Base-by-base conservation (phyloP, 1,284 basidiomycete species). In the Moesziomyces sp. region DNA sequence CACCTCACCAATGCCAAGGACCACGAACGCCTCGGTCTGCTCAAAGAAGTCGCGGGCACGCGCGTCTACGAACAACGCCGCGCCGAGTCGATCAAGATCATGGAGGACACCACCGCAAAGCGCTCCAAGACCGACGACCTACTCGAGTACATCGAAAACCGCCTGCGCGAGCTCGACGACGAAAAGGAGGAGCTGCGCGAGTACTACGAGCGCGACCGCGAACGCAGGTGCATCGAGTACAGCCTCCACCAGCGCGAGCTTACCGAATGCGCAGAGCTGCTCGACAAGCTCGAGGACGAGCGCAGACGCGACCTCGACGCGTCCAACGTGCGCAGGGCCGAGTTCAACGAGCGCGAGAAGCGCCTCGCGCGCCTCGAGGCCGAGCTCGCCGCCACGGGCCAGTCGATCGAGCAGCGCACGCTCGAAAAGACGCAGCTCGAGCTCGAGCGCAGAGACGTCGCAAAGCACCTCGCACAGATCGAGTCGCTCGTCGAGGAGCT, bases 31-130 rank as follows among this genome's bases (percentile, higher is more conserved):
- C 88, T 99, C 5, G 90, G 92, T 0, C 88, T 99, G 18, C 88
- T 99, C 52, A 99, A 99, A 83, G 97, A 99, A 84, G 96, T 99
- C 0, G 97, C 97, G 0, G 97, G 97, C 1, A 99, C 97, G 0
- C 93, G 97, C 79, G 94, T 99, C 1, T 99, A 99, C 84, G 97
- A 99, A 85, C 92, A 97, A 81, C 91, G 96, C 52, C 89, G 97
- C 14, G 80, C 92, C 1, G 96, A 99, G 84, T 96, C 93, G 13
- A 87, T 96, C 30, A 91, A 93, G 58, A 96, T 99, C 84, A 97
- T 99, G 92, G 89, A 93, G 45, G 95, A 98, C 82, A 99, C 97
- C n/a, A 93, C 95, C 66, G 88, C 92, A 3, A 98, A 98, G 83
- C 90, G 94, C 16, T 87, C 88, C 33, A 98, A 97, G 86, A 97